Conservation (phyloP, 352 stramenopile genomes). For the Thalassiosira exigua region DNA sequence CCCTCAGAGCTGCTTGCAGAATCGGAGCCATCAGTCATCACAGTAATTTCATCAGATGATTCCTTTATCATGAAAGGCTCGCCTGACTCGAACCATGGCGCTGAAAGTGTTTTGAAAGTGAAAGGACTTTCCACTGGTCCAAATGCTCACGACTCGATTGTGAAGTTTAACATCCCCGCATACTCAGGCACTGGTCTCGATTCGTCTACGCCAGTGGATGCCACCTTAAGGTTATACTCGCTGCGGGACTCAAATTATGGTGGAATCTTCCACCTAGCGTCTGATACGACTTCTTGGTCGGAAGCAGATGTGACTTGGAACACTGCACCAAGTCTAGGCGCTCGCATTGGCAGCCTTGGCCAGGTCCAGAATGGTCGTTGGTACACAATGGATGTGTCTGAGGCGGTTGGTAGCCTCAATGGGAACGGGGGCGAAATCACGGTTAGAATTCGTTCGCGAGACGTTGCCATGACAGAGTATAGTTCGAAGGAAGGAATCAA, state of each 20-base stretch:
- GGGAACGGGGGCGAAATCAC: conserved; percentile 27
- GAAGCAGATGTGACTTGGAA: conserved; percentile 49
- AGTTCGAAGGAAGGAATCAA: conserved; percentile 40
- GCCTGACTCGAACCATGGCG: conserved; percentile 30
- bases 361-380: conserved; percentile 28
- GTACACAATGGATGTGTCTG: conserved; percentile 51
- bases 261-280: conserved; percentile 43
- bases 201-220: conserved; percentile 16
- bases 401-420: conserved; percentile 28
- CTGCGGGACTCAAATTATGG: conserved; percentile 29
- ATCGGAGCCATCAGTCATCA: not conserved
- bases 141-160: conserved; percentile 39
- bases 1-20: not conserved
- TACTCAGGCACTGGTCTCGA: no score
- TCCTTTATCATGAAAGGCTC: conserved; percentile 35
- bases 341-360: conserved; percentile 33
- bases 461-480: conserved; percentile 25
- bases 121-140: conserved; percentile 23
- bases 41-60: conserved; percentile 10
- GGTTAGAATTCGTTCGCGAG: conserved; percentile 38
- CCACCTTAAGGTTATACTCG: conserved; percentile 43
- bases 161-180: conserved; percentile 46
- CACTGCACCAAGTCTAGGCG: conserved; percentile 11
- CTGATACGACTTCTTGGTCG: conserved; percentile 31
- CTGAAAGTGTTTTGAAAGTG: conserved; percentile 21